A percentile compares a stretch with the other conserved stretches of the same genome.
Conservation (phyloP, 768 basidiomycete genomes). For the Boletus rubescentipes region DNA sequence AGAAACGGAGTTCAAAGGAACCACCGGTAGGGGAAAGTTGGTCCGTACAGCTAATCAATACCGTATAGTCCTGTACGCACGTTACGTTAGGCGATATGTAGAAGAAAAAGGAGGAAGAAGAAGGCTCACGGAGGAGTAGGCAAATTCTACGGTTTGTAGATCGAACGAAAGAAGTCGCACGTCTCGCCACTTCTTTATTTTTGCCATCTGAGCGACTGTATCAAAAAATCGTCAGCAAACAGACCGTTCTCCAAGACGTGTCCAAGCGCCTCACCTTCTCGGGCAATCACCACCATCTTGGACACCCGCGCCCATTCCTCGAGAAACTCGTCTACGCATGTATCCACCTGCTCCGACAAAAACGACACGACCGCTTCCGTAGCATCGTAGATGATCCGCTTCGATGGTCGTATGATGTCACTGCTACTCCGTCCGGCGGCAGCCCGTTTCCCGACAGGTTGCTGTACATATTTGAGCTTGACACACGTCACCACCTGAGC, state of each 20-base stretch:
- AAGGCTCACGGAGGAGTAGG: constrained; percentile 59
- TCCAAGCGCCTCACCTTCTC: constrained; percentile 60
- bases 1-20: constrained; percentile 73
- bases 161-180: constrained; percentile 88
- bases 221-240: not conserved
- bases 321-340: constrained; percentile 86
- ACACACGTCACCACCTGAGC: constrained; percentile 87
- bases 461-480: constrained; percentile 87
- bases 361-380: constrained; percentile 88
- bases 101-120: not conserved
- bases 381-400: constrained; percentile 88
- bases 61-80: constrained; percentile 60
- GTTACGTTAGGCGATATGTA: not conserved
- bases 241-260: not conserved
- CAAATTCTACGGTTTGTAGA: constrained; percentile 88
- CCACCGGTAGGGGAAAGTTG: constrained; percentile 68
- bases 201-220: constrained; percentile 81
- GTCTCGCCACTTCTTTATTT: constrained; percentile 67
- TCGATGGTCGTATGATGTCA: constrained; percentile 74
- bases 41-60: constrained; percentile 77
- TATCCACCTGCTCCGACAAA: constrained; percentile 80
- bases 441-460: constrained; percentile 71
- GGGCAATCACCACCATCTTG: constrained; percentile 91
- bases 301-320: constrained; percentile 93
- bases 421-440: constrained; percentile 50